A percentile compares a stretch with the other conserved stretches of the same genome.
Conservation (phyloP, 2,329 filamentous ascomycete genomes). For the Paecilomyces sp. region DNA sequence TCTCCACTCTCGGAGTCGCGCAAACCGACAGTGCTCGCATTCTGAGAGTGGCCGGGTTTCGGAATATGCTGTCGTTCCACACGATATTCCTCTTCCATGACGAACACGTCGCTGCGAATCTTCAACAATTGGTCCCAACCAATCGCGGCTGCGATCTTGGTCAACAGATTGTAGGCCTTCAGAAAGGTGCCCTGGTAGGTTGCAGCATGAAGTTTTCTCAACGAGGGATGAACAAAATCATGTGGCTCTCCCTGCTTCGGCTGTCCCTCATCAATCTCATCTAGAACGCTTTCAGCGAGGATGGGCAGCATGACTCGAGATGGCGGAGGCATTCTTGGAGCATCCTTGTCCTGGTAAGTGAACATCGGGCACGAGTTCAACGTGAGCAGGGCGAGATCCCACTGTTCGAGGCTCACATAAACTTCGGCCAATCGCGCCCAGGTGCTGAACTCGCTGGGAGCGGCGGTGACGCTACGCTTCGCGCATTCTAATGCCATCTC, state of each 20-base stretch:
- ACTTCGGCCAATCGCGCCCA: slow-evolving; percentile 93
- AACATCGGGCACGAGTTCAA: slow-evolving; percentile 99
- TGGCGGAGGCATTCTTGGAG: slow-evolving; percentile 88
- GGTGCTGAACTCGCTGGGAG: slow-evolving; percentile 93
- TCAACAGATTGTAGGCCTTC: slow-evolving; percentile 87
- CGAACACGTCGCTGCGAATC: slow-evolving; percentile 93
- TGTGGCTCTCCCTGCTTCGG: slow-evolving; percentile 63
- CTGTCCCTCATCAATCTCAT: slow-evolving; percentile 92
- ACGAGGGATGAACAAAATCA: slow-evolving; percentile 79
- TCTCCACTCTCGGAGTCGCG: slow-evolving; percentile 56
- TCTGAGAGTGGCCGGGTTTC: slow-evolving; percentile 44
- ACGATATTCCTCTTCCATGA: slow-evolving; percentile 98
- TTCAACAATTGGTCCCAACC: slow-evolving; percentile 95
- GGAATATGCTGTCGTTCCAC: slow-evolving; percentile 52
- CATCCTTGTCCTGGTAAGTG: slow-evolving; percentile 97
- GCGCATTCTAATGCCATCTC: slow-evolving; percentile 88
- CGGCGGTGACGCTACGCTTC: slow-evolving; percentile 88
- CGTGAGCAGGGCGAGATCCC: slow-evolving; percentile 90
- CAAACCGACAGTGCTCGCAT: slow-evolving; percentile 72
- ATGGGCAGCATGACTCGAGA: slow-evolving; percentile 81
- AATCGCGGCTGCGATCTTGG: slow-evolving; percentile 92
- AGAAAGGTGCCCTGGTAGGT: slow-evolving; percentile 93
- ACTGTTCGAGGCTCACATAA: slow-evolving; percentile 89
- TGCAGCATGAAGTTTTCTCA: slow-evolving; percentile 78
- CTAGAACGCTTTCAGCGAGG: slow-evolving; percentile 78